Conservation (phyloP, 2,329 filamentous ascomycete genomes). For the Curvularia lunata region DNA sequence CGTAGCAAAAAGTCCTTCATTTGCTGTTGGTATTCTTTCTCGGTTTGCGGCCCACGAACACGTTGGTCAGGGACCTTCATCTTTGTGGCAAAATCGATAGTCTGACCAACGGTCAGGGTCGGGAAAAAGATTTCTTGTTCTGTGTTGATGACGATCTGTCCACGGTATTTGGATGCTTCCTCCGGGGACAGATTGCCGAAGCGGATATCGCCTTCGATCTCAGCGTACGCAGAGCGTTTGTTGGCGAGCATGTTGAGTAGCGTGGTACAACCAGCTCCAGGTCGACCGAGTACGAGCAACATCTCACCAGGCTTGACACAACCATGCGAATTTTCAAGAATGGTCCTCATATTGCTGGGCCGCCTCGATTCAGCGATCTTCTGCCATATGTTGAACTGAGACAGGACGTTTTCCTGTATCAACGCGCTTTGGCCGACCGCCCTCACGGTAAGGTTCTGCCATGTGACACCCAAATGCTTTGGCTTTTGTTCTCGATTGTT, state of each 20-base stretch:
- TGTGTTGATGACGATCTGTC: conserved; percentile 63
- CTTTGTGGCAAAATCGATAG: conserved; percentile 65
- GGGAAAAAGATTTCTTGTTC: conserved; percentile 79
- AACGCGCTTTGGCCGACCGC: conserved; percentile 13
- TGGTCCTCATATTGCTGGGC: conserved; percentile 17
- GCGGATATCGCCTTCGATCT: conserved; percentile 1
- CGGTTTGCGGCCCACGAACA: conserved; percentile 51
- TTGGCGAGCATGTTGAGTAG: conserved; percentile 7
- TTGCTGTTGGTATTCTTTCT: conserved; percentile 55
- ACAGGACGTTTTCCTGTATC: conserved; percentile 27
- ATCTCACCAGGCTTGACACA: conserved; percentile 9
- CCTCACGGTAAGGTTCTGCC: conserved; percentile 24
- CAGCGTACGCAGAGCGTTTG: conserved; percentile 4
- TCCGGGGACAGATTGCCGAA: background rate
- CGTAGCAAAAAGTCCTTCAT: conserved; percentile 60
- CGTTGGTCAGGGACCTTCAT: conserved; percentile 62
- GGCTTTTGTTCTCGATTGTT: background rate
- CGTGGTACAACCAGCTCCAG: conserved; percentile 7
- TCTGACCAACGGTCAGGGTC: conserved; percentile 84
- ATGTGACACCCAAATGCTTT: conserved; percentile 10
- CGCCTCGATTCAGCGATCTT: conserved; percentile 19
- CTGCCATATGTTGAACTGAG: conserved; percentile 26
- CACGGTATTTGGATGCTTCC: conserved; percentile 2
- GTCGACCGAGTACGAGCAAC: conserved; percentile 6
- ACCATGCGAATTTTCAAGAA: conserved; percentile 49